phyloP scores from a whole-genome alignment of 176 grass and related monocot genomes.

The Bonia amplexicaulis region DNA sequence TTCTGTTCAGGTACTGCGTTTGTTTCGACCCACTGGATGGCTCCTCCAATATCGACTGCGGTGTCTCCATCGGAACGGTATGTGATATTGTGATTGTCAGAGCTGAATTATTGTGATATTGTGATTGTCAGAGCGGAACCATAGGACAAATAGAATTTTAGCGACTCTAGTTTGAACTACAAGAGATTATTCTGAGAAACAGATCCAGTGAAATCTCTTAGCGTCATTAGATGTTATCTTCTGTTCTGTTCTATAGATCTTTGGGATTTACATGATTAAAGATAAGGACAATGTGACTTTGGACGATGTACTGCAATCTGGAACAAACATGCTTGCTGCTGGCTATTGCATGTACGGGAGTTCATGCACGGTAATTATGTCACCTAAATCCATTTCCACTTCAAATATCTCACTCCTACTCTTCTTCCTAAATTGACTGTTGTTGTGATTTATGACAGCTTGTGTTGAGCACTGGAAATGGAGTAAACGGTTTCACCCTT shows the following conservation, averaged over 20 bases:
- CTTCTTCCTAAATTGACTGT: not conserved
- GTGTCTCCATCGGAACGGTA: conserved; percentile 97
- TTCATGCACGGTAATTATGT: conserved; percentile 80
- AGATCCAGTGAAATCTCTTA: not conserved
- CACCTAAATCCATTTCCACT: not conserved
- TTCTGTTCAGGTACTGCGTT: conserved; percentile 64
- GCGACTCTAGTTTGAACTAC: not conserved
- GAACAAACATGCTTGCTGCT: conserved; percentile 84
- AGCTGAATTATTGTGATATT: not conserved
- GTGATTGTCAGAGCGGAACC: not conserved
- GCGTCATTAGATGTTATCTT: not conserved
- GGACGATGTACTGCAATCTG: conserved; percentile 76
- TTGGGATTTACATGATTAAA: conserved; percentile 88
- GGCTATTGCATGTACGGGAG: conserved; percentile 99
- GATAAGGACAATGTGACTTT: conserved; percentile 56
- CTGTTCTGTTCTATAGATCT: conserved; percentile 42
- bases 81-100: not conserved
- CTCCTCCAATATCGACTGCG: conserved; percentile 96
- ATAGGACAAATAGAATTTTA: too few relatives aligned
- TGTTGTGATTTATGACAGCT: conserved; percentile 23
- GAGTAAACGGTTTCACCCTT: conserved; percentile 75
- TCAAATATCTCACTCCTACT: not conserved
- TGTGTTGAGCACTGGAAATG: conserved; percentile 76
- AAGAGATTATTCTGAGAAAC: not conserved
- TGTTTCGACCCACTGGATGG: conserved; percentile 94